A percentile compares a stretch with the other conserved stretches of the same genome.
Evolutionary conservation across 2,329 filamentous ascomycete species (phyloP).

Genomic region (Colletotrichum sp.): DNA sequence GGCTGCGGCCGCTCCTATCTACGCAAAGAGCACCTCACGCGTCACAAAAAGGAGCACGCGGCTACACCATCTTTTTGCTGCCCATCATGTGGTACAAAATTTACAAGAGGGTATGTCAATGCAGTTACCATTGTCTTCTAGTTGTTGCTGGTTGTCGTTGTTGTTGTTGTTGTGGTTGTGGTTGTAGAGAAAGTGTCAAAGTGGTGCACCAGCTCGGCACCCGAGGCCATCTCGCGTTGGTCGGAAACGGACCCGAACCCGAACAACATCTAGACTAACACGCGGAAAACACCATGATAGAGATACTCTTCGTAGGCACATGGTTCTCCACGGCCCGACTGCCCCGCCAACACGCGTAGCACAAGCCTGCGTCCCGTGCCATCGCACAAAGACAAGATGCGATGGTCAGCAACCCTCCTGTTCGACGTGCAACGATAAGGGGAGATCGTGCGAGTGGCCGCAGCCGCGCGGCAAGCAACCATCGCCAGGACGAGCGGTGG

Average conservation of each 20-base stretch:
- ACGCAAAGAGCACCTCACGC: conserved; percentile 16
- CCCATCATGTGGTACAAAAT: conserved; percentile 4
- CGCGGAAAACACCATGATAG: background rate
- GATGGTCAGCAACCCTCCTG: conserved; percentile 9
- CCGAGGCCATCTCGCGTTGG: background rate
- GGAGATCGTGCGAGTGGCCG: conserved; percentile 7
- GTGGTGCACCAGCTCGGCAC: background rate
- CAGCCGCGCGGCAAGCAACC: background rate
- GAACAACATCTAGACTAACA: background rate
- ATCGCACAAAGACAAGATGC: conserved; percentile 15
- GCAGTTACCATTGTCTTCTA: background rate
- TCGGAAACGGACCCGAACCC: background rate
- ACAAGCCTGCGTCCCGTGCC: conserved; percentile 13
- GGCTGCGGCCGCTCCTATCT: conserved; percentile 18
- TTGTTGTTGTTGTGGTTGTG: background rate
- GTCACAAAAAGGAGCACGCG: conserved; percentile 12
- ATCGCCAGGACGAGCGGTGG: background rate
- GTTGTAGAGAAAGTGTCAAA: background rate
- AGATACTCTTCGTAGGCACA: conserved; percentile 17
- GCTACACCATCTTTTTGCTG: background rate
- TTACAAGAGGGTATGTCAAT: conserved; percentile 13
- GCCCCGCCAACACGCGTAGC: conserved; percentile 13
- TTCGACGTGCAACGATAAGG: conserved; percentile 6
- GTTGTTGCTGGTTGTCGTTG: background rate
- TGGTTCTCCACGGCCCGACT: conserved; percentile 10